These are phyloP conservation scores for Hyaloperonospora arabidopsidis DNA, from an alignment of 352 stramenopile species.

Conservation along the genomic window DNA sequence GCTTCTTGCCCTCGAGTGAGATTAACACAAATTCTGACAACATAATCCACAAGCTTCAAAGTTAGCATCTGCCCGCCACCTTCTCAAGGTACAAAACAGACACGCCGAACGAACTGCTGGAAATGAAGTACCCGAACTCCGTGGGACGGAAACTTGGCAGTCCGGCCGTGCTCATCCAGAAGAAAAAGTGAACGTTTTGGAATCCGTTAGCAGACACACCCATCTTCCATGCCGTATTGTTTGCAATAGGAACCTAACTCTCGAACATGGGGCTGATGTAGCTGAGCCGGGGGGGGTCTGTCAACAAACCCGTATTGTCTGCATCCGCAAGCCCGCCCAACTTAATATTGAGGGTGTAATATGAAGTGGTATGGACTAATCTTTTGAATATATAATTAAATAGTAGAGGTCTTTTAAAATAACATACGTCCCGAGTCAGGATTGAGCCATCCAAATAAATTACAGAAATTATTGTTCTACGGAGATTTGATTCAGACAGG, in stretches of 20 bases:
- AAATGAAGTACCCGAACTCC: constrained; percentile 89
- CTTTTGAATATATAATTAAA: too few species aligned
- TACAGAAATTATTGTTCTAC: too few species aligned
- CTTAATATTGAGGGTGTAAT: too few species aligned
- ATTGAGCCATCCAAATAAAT: too few species aligned
- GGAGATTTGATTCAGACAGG: too few species aligned
- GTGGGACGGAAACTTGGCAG: constrained; percentile 97
- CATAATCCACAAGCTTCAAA: constrained; percentile 8
- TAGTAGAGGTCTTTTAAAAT: too few species aligned
- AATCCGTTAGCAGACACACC: constrained; percentile 72
- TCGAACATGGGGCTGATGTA: constrained; percentile 67
- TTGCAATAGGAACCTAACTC: constrained; percentile 46
- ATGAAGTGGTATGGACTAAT: too few species aligned
- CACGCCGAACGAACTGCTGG: constrained; percentile 53
- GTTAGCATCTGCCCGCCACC: constrained; percentile 1
- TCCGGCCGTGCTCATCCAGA: constrained; percentile 98
- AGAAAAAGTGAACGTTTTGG: constrained; percentile 99
- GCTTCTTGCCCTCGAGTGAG: constrained; percentile 94
- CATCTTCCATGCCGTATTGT: constrained; percentile 80
- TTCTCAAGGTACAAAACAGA: neutral
- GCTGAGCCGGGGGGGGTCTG: constrained; percentile 74
- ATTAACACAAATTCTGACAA: constrained; percentile 91
- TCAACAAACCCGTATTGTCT: constrained; percentile 60
- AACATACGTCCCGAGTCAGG: too few species aligned
- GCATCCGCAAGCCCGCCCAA: constrained; percentile 24